These are phyloP conservation scores for Paraleonurus japonicus DNA, from an alignment of 257 asterid species.

Conservation along the genomic window DNA sequence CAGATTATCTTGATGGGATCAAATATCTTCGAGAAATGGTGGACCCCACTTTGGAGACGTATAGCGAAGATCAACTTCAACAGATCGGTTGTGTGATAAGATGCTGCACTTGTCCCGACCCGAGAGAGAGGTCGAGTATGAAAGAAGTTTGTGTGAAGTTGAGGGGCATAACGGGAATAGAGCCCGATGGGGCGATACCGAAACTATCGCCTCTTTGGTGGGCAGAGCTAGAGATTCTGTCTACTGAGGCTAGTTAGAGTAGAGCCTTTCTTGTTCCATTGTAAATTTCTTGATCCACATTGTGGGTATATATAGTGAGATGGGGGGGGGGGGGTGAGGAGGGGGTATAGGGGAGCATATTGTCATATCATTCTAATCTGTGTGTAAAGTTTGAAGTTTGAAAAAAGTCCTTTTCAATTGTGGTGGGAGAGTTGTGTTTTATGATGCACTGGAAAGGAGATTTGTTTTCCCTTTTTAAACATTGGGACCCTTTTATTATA, in stretches of 20 bases:
- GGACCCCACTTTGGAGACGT: conserved; percentile 63
- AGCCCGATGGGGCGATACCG: conserved; percentile 68
- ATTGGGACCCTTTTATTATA: no score
- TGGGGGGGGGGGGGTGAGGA: no score
- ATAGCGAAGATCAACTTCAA: conserved; percentile 44
- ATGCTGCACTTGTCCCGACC: conserved; percentile 49
- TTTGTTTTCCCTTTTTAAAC: no score
- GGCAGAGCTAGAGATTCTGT: conserved; percentile 85
- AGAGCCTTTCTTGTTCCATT: conserved; percentile 8
- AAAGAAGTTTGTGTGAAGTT: conserved; percentile 45
- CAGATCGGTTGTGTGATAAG: conserved; percentile 51
- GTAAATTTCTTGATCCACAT: conserved; percentile 17
- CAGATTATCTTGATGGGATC: conserved; percentile 51
- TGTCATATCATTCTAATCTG: no score
- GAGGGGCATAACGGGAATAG: conserved; percentile 69
- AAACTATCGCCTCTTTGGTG: conserved; percentile 80
- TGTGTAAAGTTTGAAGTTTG: no score
- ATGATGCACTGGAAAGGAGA: no score
- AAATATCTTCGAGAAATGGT: conserved; percentile 39
- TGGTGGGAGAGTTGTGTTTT: no score
- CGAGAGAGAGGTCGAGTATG: conserved; percentile 51
- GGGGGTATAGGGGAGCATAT: no score
- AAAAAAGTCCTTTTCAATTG: no score
- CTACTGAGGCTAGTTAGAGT: conserved; percentile 38
- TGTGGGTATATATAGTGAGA: conserved; percentile 16